Evolutionary conservation across 164 flowering plant genomes (phyloP).

Genomic region (Santalum album): DNA sequence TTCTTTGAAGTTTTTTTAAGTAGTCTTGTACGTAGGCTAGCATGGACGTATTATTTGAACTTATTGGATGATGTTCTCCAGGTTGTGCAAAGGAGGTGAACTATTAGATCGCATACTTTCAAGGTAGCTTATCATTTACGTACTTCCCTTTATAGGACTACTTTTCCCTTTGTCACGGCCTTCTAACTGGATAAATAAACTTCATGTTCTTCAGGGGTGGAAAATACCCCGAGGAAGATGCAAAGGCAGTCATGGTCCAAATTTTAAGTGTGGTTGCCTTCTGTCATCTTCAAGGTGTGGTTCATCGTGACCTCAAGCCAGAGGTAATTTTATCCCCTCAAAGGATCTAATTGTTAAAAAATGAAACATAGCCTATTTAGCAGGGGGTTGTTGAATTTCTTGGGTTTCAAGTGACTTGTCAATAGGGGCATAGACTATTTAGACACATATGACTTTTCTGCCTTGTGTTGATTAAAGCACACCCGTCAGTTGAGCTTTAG

Average conservation of each 20-base stretch:
- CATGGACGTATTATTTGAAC: not conserved
- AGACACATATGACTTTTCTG: too few relatives aligned
- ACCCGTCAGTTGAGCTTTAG: too few relatives aligned
- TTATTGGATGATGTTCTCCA: conserved; percentile 1
- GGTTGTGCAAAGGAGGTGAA: conserved; percentile 20
- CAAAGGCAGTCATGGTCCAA: conserved; percentile 21
- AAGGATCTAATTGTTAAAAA: too few relatives aligned
- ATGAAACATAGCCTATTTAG: too few relatives aligned
- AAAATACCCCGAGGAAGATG: conserved; percentile 23
- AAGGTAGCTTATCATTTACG: conserved; percentile 5
- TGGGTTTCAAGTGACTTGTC: too few relatives aligned
- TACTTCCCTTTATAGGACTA: not conserved
- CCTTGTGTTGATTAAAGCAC: too few relatives aligned
- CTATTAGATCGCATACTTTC: conserved; percentile 16
- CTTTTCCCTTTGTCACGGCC: not conserved
- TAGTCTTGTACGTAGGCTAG: not conserved
- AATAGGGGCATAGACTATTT: too few relatives aligned
- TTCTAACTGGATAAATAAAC: not conserved
- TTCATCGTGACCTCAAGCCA: conserved; percentile 21
- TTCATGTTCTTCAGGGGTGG: conserved; percentile 16
- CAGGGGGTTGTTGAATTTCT: too few relatives aligned
- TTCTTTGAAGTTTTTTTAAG: not conserved
- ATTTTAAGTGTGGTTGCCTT: conserved; percentile 22
- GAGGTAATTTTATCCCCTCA: conserved; percentile 8
- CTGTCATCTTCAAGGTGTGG: conserved; percentile 29